phyloP scores from a whole-genome alignment of 1,139 yeast genomes.

The Suhomyces atakaporum region DNA sequence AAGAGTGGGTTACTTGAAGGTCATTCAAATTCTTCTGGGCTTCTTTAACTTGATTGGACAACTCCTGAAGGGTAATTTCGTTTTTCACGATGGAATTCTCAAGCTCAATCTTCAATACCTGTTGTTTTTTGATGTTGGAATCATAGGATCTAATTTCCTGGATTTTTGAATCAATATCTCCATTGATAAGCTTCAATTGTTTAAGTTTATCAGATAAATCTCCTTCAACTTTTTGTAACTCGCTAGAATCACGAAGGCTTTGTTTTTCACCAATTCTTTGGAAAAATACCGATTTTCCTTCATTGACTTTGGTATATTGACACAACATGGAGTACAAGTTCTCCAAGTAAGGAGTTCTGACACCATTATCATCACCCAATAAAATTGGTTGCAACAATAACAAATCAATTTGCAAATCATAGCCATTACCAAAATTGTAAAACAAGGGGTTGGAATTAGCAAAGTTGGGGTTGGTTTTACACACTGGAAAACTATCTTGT shows the following conservation, averaged over 20 bases:
- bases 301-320: slow-evolving; percentile 59
- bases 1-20: slow-evolving; percentile 2
- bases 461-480: slow-evolving; percentile 27
- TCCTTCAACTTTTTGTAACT: slow-evolving; percentile 4
- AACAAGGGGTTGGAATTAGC: slow-evolving; percentile 55
- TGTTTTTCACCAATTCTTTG: slow-evolving; percentile 21
- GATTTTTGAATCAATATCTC: slow-evolving; percentile 24
- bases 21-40: slow-evolving; percentile 6
- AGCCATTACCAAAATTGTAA: slow-evolving; percentile 58
- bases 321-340: slow-evolving; percentile 79
- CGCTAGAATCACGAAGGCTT: slow-evolving; percentile 1
- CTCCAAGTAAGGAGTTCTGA: slow-evolving; percentile 88
- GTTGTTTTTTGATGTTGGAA: slow-evolving; percentile 25
- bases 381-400: slow-evolving; percentile 81
- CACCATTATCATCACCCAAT: slow-evolving; percentile 80
- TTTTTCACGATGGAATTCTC: slow-evolving; percentile 22
- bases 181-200: slow-evolving; percentile 22
- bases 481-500: slow-evolving; percentile 45
- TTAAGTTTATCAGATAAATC: slow-evolving; percentile 17
- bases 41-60: slow-evolving; percentile 11
- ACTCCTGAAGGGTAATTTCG: slow-evolving; percentile 17
- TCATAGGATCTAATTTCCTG: slow-evolving; percentile 24
- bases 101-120: slow-evolving; percentile 20
- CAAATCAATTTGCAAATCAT: slow-evolving; percentile 66
- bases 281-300: slow-evolving; percentile 37